Evolutionary conservation across 306 rosid genomes (phyloP).

Genomic region (Hylodesmum podocarpum): DNA sequence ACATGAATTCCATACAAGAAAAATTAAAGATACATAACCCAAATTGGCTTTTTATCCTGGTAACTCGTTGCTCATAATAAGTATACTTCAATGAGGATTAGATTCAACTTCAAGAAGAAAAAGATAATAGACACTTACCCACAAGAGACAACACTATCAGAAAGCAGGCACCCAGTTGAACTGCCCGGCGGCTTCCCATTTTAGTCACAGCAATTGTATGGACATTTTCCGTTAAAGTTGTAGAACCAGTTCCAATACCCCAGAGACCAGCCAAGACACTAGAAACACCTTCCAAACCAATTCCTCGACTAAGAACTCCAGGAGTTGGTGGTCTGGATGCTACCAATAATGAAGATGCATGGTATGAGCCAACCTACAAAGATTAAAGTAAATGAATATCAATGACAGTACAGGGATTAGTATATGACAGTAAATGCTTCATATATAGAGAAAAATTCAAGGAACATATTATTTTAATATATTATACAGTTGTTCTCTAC

Average conservation of each 20-base stretch:
- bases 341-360: slow-evolving; percentile 91
- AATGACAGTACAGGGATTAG: slow-evolving; percentile 17
- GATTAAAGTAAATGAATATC: slow-evolving; percentile 42
- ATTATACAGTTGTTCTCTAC: slow-evolving; percentile 4
- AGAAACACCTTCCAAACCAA: slow-evolving; percentile 92
- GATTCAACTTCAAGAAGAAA: slow-evolving; percentile 17
- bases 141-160: slow-evolving; percentile 85
- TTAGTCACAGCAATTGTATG: slow-evolving; percentile 97
- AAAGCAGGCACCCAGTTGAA: slow-evolving; percentile 86
- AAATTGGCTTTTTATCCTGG: not conserved
- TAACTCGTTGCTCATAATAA: slow-evolving; percentile 4
- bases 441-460: not conserved
- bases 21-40: not conserved
- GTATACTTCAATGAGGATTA: not conserved
- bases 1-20: not conserved
- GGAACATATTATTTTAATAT: not conserved
- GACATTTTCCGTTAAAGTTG: slow-evolving; percentile 90
- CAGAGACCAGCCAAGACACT: slow-evolving; percentile 96
- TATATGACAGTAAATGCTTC: slow-evolving; percentile 26
- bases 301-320: slow-evolving; percentile 94
- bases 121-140: slow-evolving; percentile 51
- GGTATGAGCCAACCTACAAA: slow-evolving; percentile 91
- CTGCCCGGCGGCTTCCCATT: slow-evolving; percentile 99
- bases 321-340: slow-evolving; percentile 98
- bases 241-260: slow-evolving; percentile 97